Evolutionary conservation across 78 protist species (phyloP), one percentile per base, ranked within the genome.

Genomic region (Paratrimastix pyriformis): DNA sequence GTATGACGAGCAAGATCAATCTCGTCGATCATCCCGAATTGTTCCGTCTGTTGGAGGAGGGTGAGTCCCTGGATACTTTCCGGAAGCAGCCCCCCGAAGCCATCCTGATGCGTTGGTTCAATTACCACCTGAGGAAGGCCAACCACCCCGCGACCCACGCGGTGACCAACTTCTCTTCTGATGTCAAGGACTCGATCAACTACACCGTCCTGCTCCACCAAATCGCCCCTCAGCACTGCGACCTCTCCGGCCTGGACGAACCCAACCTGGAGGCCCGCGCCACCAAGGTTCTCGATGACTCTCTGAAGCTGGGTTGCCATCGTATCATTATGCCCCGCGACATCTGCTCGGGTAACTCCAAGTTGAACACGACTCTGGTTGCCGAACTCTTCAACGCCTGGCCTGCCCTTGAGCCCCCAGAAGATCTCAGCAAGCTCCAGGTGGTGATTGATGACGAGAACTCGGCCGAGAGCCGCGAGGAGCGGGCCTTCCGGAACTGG

Each of bases 301-400:
- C 97, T n/a, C 84, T 77, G 65, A 90, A 88, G 83, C 58, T 91
- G 6, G 90, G 83, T 45, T 86, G 91, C 65, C 68, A 82, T 59
- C 83, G 83, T 45, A 89, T 87, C 71, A 60, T 93, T 43, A 68
- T 26, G 48, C 86, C 96, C 40, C 0, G 4, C 11, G 95, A 89
- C 54, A 82, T 95, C 33, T 85, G 58, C 50, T 74, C 46, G 38
- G 97, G 94, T 26, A 80, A 92, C 75, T 79, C 70, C 54, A 88
- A 87, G 71, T 79, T 93, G 50, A 95, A 95, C 85, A 66, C 90
- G 32, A 93, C 94, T 21, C 93, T 95, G 40, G 91, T 91, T 35
- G 97, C 98, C 21, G 87, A 89, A 58, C 68, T 95, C 38, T 94
- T 94, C 92, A 91, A 92, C 89, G 68, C 43, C 48, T 84, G 64